Evolutionary conservation across 1,284 basidiomycete genomes (phyloP).

Genomic region (Puccinia horiana): DNA sequence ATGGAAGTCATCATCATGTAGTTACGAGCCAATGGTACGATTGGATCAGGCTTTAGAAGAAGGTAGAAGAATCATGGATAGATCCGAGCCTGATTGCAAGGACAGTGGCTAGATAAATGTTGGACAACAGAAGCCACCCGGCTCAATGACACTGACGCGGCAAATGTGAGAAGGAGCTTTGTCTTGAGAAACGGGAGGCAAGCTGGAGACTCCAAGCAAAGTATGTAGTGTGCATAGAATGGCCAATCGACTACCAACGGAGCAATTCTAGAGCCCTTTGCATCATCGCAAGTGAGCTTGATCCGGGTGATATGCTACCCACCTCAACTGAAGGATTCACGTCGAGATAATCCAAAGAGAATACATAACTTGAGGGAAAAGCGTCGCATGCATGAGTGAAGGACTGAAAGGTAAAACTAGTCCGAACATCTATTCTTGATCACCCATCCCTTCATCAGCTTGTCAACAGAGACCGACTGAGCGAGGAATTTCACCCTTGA

Average conservation of each 20-base stretch:
- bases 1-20: neutral
- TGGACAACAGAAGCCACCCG: neutral
- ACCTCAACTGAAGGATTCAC: slow-evolving; percentile 28
- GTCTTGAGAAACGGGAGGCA: neutral
- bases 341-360: neutral
- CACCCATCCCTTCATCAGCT: slow-evolving; percentile 4
- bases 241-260: neutral
- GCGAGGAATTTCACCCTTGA: neutral
- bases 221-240: neutral
- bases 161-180: too few species aligned
- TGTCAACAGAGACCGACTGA: neutral
- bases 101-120: neutral
- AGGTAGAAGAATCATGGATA: slow-evolving; percentile 11
- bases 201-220: neutral
- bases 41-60: neutral
- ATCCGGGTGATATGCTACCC: slow-evolving; percentile 21
- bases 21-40: neutral
- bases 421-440: slow-evolving; percentile 1
- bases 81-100: neutral
- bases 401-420: neutral
- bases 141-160: neutral
- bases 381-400: slow-evolving; percentile 23
- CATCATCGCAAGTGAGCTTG: neutral
- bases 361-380: neutral
- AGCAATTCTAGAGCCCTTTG: slow-evolving; percentile 7